These are phyloP conservation scores for Daldinia sp. DNA, from an alignment of 2,329 filamentous ascomycete species.

Conservation along the genomic window DNA sequence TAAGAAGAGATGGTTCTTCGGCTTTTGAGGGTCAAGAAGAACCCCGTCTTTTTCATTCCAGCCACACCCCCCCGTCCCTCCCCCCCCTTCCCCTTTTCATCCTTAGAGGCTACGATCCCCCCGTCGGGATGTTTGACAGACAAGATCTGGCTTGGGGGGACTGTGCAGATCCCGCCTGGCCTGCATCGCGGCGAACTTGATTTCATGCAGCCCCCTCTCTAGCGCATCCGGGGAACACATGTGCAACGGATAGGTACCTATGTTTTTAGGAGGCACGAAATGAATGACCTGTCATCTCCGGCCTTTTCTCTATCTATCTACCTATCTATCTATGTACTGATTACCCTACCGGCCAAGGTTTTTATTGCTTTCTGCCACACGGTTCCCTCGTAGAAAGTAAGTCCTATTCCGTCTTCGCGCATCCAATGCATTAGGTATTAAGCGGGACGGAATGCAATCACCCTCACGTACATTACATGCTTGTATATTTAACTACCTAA, in stretches of 20 bases:
- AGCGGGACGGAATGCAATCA: constrained; percentile 40
- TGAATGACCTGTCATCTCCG: constrained; percentile 27
- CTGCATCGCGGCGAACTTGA: constrained; percentile 44
- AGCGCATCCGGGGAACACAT: constrained; percentile 30
- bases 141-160: constrained; percentile 47
- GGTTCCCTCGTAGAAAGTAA: neutral
- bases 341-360: constrained; percentile 3
- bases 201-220: constrained; percentile 36
- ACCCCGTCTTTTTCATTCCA: neutral
- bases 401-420: constrained; percentile 29
- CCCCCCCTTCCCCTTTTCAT: neutral
- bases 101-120: constrained; percentile 2
- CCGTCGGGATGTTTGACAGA: constrained; percentile 35
- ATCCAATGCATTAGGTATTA: constrained; percentile 24
- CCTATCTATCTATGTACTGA: neutral
- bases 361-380: constrained; percentile 18
- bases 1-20: neutral
- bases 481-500: constrained; percentile 5
- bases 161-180: constrained; percentile 46
- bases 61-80: neutral
- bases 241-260: constrained; percentile 25
- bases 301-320: neutral
- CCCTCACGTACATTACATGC: constrained; percentile 14
- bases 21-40: neutral
- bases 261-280: constrained; percentile 17